phyloP scores from a whole-genome alignment of 2,329 filamentous ascomycete species.

The Alternaria brassicicola region DNA sequence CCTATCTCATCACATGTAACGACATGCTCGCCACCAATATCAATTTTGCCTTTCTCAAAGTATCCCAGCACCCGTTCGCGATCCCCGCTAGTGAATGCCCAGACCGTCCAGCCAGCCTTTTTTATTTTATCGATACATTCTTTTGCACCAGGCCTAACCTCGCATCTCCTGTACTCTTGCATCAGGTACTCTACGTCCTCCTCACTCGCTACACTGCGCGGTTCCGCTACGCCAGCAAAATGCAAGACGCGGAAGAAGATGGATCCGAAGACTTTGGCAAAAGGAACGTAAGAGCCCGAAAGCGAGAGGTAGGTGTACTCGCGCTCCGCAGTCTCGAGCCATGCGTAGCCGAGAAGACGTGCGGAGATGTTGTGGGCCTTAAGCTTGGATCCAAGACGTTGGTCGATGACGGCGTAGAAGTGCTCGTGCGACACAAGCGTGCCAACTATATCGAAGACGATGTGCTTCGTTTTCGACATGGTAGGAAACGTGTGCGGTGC shows the following conservation, averaged over 20 bases:
- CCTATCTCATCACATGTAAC: constrained; percentile 58
- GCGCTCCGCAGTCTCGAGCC: constrained; percentile 56
- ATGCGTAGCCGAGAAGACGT: constrained; percentile 54
- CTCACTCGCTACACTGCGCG: constrained; percentile 51
- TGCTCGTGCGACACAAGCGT: constrained; percentile 58
- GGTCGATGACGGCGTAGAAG: constrained; percentile 52
- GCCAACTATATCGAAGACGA: constrained; percentile 54
- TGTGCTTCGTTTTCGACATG: constrained; percentile 12
- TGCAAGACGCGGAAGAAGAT: constrained; percentile 58
- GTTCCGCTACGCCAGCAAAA: constrained; percentile 53
- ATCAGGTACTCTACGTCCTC: constrained; percentile 52
- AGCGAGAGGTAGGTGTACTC: constrained; percentile 59
- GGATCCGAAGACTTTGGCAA: constrained; percentile 51
- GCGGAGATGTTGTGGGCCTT: constrained; percentile 49
- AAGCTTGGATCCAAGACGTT: constrained; percentile 52
- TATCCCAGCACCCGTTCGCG: constrained; percentile 58
- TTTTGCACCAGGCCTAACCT: constrained; percentile 48
- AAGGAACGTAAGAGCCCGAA: constrained; percentile 53
- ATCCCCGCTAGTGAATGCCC: constrained; percentile 62
- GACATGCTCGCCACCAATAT: constrained; percentile 59
- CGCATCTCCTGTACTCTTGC: constrained; percentile 44
- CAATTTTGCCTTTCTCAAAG: constrained; percentile 56
- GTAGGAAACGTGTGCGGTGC: not conserved
- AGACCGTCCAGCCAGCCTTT: constrained; percentile 58
- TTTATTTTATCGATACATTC: constrained; percentile 54